phyloP scores from a whole-genome alignment of 768 basidiomycete genomes.

The Tylopilus plumbeoviolaceoides region DNA sequence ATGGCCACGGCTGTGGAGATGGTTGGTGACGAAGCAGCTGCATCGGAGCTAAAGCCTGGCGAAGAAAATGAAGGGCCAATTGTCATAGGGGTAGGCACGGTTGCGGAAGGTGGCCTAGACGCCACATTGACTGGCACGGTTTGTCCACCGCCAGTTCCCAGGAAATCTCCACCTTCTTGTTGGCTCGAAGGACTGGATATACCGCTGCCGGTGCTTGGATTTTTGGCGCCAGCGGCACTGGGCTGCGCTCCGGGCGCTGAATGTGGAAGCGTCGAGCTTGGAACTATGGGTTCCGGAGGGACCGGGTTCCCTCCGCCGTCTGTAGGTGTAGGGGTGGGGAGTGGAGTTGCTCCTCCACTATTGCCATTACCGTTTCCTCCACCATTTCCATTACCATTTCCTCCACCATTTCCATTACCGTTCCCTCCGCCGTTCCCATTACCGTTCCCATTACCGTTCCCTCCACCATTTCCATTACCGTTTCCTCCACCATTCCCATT shows the following conservation, averaged over 20 bases:
- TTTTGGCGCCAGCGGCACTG: not conserved
- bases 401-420: not conserved
- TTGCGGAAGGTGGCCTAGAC: not conserved
- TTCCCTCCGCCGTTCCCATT: too few species aligned
- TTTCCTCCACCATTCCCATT: not conserved
- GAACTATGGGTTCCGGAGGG: not conserved
- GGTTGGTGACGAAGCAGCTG: conserved; percentile 9
- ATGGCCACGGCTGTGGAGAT: conserved; percentile 1
- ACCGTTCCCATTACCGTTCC: too few species aligned
- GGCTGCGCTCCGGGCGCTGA: not conserved
- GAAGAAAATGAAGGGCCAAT: too few species aligned
- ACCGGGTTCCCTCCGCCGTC: not conserved
- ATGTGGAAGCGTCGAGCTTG: not conserved
- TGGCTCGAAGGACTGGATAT: not conserved
- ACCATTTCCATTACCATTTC: not conserved
- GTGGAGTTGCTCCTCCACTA: not conserved
- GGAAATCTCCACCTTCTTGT: not conserved
- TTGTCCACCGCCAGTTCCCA: not conserved
- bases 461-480: not conserved
- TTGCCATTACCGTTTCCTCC: not conserved
- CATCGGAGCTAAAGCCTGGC: too few species aligned
- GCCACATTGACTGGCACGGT: not conserved
- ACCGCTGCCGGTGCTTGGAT: too few species aligned
- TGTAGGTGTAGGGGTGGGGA: not conserved
- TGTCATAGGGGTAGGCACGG: not conserved